Base-by-base conservation (phyloP, 2,329 filamentous ascomycete species). In the Pyrenochaeta sp. region DNA sequence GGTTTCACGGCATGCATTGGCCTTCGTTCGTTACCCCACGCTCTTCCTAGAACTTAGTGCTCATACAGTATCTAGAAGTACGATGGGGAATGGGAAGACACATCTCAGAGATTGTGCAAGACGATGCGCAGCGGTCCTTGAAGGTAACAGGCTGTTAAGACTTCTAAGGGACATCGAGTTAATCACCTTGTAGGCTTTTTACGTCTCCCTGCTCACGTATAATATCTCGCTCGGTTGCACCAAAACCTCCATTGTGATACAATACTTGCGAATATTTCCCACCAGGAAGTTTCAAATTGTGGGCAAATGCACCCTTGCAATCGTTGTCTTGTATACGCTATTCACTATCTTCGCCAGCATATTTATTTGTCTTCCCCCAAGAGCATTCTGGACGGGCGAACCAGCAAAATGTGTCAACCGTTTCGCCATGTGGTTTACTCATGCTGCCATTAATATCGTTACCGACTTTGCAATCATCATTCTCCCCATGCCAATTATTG, bases 381-480 rank as follows among this genome's bases (percentile, higher is more conserved):
- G 44, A 14, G 61, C 61, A 9, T 69, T 68, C 38, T 72, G 68
- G 68, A 60, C 61, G 1, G 55, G 61, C 15, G 50, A 65, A 10
- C 40, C 34, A 15, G 58, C 72, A n/a, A 49, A 26, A 9, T 72
- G 68, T 45, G 61, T 68, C 11, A 55, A 70, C 21, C 59, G 63
- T 29, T 55, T 55, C n/a, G 59, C 58, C 4, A 58, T 65, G 45
- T 70, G 67, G 63, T 61, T 61, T 17, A 18, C 56, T 11, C 67
- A 67, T 22, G 63, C 63, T 3, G 54, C 43, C 0, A 58, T 69
- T 35, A 71, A 69, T 30, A 70, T 72, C 21, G 8, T 48, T 4
- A 65, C 63, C 7, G 68, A 72, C 30, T 62, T 72, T 15, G 50
- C 55, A 7, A 61, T 70, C 34, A 68, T 70, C 10, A 30, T 69